Evolutionary conservation across 169 alveolate genomes (phyloP), one percentile per base, ranked within the genome.

Genomic region (Plasmodium ovale): DNA sequence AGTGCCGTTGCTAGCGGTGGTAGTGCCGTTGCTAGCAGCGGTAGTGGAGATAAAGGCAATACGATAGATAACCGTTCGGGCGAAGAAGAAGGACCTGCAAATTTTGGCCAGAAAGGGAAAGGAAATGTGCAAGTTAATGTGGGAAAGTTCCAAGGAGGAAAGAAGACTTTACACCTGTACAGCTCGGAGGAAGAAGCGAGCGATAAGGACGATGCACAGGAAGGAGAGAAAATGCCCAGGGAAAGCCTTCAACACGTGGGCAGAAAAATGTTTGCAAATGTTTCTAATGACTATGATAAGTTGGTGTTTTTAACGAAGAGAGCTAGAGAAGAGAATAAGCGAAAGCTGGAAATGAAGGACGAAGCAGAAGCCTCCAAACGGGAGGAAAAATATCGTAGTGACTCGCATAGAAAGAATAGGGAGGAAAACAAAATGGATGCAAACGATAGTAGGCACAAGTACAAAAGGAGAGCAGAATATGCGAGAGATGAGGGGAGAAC

Each of bases 271-370:
- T 58, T 65, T 59, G 69, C 85, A 39, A 68, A 65, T 33, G 7
- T 49, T 14, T 14, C 85, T 0, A 67, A 31, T 53, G 29, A 33
- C 39, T 10, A 67, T 27, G 87, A 59, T 29, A 88, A 93, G 88
- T 84, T 79, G 7, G 90, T 87, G 0, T 93, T 92, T 64, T 79
- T 93, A 23, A 70, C 96, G 33, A 93, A 92, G 72, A 92, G 89
- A 14, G 89, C 54, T 47, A 91, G 96, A 68, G 88, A 88, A 23
- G 92, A 88, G 84, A 87, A 85, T 49, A 59, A 71, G 59, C 60
- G 77, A 58, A 94, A 93, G 39, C 58, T 65, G 14, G 93, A 56
- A 21, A 88, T 69, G 31, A 29, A 73, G 2, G 87, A 89, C n/a
- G 67, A 87, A 56, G 67, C 42, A 33, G 87, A 71, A 12, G 74